Evolutionary conservation across 352 stramenopile genomes (phyloP).

Genomic region (Phytophthora ohioensis): DNA sequence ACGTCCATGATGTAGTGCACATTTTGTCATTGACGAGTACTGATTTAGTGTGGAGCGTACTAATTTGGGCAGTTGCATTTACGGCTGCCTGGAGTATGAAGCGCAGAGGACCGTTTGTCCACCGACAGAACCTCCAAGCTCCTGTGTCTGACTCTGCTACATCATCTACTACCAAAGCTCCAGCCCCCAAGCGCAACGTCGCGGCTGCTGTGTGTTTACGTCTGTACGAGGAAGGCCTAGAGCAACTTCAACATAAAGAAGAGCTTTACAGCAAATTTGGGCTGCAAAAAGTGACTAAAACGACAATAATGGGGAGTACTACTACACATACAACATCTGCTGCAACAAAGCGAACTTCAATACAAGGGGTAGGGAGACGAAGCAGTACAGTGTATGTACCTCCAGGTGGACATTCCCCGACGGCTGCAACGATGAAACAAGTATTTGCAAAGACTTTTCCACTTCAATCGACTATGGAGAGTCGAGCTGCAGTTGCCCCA

Average conservation of each 20-base stretch:
- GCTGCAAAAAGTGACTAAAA: constrained; percentile 24
- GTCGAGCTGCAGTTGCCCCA: constrained; percentile 46
- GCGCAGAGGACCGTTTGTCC: constrained; percentile 28
- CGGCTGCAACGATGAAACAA: constrained; percentile 15
- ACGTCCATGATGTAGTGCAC: too few species aligned
- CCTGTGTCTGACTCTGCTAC: constrained; percentile 7
- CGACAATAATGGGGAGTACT: constrained; percentile 2
- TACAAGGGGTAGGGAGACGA: constrained; percentile 8
- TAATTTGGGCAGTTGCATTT: constrained; percentile 14
- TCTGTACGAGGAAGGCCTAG: constrained; percentile 67
- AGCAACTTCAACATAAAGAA: constrained; percentile 67
- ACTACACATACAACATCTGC: not conserved
- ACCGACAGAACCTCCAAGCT: constrained; percentile 31
- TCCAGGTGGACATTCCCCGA: constrained; percentile 21
- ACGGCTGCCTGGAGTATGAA: constrained; percentile 35
- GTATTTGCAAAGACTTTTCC: constrained; percentile 45
- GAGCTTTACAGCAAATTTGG: constrained; percentile 69
- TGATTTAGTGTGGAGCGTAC: not conserved
- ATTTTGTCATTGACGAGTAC: too few species aligned
- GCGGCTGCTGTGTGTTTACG: constrained; percentile 49
- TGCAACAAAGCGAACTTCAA: constrained; percentile 1
- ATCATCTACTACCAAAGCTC: not conserved
- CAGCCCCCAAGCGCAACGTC: constrained; percentile 4
- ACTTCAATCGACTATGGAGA: constrained; percentile 51
- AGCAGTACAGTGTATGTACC: constrained; percentile 41